Conservation (phyloP, 169 alveolate genomes). For the Amoebophrya sp. region DNA sequence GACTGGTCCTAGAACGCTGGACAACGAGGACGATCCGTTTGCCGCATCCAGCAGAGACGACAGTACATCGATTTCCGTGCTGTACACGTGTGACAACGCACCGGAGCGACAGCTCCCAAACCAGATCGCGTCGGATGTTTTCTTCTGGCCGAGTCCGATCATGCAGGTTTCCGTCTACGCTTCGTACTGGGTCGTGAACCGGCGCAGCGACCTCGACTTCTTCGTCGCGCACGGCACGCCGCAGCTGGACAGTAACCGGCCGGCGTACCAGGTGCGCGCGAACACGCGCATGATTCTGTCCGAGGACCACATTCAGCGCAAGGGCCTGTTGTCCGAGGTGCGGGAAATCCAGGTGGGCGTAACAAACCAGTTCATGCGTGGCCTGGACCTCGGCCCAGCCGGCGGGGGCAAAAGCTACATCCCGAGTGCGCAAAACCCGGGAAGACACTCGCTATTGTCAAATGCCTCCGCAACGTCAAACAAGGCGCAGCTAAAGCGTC, state of each 20-base stretch:
- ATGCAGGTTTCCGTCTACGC: neutral
- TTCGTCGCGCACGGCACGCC: neutral
- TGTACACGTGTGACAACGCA: neutral
- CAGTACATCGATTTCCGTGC: neutral
- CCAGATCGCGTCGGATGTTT: neutral
- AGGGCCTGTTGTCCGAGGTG: too few relatives aligned
- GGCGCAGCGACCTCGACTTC: neutral
- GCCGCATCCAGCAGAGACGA: too few relatives aligned
- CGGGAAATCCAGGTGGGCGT: neutral
- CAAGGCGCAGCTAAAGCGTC: neutral
- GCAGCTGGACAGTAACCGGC: slow-evolving; percentile 12
- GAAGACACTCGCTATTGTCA: neutral
- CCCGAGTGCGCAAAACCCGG: neutral
- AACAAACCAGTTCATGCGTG: neutral
- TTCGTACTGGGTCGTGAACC: neutral
- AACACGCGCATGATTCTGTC: neutral
- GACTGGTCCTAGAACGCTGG: too few relatives aligned
- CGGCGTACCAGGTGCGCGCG: neutral
- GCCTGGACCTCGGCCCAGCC: neutral
- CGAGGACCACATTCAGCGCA: neutral
- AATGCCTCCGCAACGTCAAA: neutral
- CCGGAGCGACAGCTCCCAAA: neutral
- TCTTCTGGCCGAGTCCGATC: neutral
- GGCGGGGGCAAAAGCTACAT: neutral
- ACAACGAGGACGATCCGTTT: too few relatives aligned